These are phyloP conservation scores for Cyclospora cayetanensis DNA, from an alignment of 169 alveolate genomes.

Conservation along the genomic window DNA sequence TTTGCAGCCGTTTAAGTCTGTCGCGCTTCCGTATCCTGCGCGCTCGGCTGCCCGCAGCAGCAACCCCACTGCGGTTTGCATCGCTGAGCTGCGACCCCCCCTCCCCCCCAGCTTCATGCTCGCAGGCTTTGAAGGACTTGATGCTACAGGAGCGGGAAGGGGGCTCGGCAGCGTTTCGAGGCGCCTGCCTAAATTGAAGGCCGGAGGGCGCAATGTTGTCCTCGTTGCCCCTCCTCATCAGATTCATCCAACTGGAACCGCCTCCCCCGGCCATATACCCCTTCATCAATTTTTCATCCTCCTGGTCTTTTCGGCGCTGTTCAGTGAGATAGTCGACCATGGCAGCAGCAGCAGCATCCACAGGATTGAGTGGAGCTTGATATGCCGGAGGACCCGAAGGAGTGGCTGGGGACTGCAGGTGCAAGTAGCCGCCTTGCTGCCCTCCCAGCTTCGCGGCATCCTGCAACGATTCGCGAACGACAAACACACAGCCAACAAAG, in stretches of 20 bases:
- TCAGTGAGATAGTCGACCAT: constrained; percentile 37
- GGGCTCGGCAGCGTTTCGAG: not conserved
- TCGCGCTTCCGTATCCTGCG: not conserved
- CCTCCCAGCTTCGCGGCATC: constrained; percentile 48
- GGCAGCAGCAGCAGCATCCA: constrained; percentile 55
- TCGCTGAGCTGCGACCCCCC: not conserved
- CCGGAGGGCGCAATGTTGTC: constrained; percentile 20
- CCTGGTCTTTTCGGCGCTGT: constrained; percentile 46
- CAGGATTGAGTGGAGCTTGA: constrained; percentile 47
- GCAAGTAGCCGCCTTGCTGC: constrained; percentile 52
- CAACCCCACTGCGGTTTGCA: not conserved
- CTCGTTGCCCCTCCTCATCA: not conserved
- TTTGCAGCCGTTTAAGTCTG: not conserved
- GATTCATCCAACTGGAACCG: constrained; percentile 10
- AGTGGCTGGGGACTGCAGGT: constrained; percentile 36
- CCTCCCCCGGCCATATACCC: constrained; percentile 60
- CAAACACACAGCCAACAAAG: too few relatives aligned
- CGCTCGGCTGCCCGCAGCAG: not conserved
- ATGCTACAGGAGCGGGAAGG: constrained; percentile 17
- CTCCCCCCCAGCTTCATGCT: not conserved
- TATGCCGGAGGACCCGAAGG: constrained; percentile 57
- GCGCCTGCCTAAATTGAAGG: not conserved
- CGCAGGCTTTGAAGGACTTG: not conserved
- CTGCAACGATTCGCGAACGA: not conserved
- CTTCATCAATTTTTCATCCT: constrained; percentile 37